Conservation (phyloP, 2,329 filamentous ascomycete genomes). For the Pezicula radicicola region DNA sequence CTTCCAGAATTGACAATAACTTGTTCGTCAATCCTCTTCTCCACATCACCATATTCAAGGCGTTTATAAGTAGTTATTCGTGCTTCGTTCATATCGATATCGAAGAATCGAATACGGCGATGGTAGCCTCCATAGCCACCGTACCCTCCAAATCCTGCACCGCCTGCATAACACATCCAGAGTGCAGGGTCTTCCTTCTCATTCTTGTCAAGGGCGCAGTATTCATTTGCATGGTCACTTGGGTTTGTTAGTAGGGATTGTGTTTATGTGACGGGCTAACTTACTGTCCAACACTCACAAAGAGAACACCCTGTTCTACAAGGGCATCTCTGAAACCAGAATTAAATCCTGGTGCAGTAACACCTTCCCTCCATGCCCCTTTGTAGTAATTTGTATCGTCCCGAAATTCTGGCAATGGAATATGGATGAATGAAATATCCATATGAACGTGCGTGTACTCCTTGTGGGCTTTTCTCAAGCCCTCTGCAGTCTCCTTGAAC, state of each 20-base stretch:
- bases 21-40: slow-evolving; percentile 57
- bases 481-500: slow-evolving; percentile 78
- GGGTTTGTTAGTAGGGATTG: not conserved
- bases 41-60: slow-evolving; percentile 62
- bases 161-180: slow-evolving; percentile 99
- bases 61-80: slow-evolving; percentile 91
- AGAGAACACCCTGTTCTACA: slow-evolving; percentile 77
- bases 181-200: slow-evolving; percentile 55
- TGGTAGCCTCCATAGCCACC: slow-evolving; percentile 85
- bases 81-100: slow-evolving; percentile 88
- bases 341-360: slow-evolving; percentile 87
- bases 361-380: slow-evolving; percentile 76
- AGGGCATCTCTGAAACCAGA: slow-evolving; percentile 90
- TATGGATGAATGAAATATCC: slow-evolving; percentile 96
- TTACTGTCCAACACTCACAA: slow-evolving; percentile 89
- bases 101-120: slow-evolving; percentile 82
- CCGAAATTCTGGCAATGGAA: slow-evolving; percentile 87
- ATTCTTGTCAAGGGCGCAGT: slow-evolving; percentile 67
- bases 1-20: slow-evolving; percentile 63
- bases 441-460: slow-evolving; percentile 91
- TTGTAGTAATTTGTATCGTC: slow-evolving; percentile 55
- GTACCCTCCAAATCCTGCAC: slow-evolving; percentile 90
- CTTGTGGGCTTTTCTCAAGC: slow-evolving; percentile 72
- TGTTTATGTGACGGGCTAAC: slow-evolving; percentile 31
- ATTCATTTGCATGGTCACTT: slow-evolving; percentile 94